A percentile compares a stretch with the other conserved stretches of the same genome.
phyloP scores from a whole-genome alignment of 768 basidiomycete genomes.

The Pisolithus orientalis region DNA sequence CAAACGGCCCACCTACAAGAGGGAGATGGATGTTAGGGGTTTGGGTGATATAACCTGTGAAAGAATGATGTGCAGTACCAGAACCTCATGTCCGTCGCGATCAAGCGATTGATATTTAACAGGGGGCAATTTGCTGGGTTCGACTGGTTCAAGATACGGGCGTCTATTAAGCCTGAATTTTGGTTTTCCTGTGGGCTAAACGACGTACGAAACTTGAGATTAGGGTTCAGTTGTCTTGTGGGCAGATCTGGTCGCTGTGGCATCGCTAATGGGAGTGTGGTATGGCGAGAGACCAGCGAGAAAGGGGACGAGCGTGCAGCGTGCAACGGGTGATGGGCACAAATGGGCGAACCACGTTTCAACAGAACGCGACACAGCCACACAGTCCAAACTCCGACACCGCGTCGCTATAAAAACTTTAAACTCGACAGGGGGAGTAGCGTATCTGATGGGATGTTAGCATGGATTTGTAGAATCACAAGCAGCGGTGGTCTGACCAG shows the following conservation, averaged over 20 bases:
- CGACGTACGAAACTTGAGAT: slow-evolving; percentile 39
- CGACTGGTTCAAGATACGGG: slow-evolving; percentile 22
- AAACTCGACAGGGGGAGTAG: too few species aligned
- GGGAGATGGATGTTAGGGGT: background rate
- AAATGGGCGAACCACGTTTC: too few species aligned
- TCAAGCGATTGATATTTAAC: slow-evolving; percentile 92
- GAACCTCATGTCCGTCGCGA: slow-evolving; percentile 80
- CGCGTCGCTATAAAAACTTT: too few species aligned
- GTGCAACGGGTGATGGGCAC: too few species aligned
- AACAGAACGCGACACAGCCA: too few species aligned
- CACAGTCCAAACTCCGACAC: too few species aligned
- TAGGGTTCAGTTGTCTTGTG: slow-evolving; percentile 42
- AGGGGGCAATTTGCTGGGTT: slow-evolving; percentile 46
- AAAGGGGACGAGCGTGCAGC: background rate
- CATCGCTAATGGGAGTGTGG: slow-evolving; percentile 13
- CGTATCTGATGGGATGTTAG: too few species aligned
- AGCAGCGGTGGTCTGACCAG: too few species aligned
- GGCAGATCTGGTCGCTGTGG: slow-evolving; percentile 50
- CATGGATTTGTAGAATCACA: too few species aligned
- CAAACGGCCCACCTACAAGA: slow-evolving; percentile 70
- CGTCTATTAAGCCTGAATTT: background rate
- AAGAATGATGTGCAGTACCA: slow-evolving; percentile 38
- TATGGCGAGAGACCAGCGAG: background rate
- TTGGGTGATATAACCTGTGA: slow-evolving; percentile 14
- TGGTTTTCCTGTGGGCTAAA: background rate